A percentile compares a stretch with the other conserved stretches of the same genome.
Evolutionary conservation across 345 rosid genomes (phyloP).

Genomic region (Salix viminalis): DNA sequence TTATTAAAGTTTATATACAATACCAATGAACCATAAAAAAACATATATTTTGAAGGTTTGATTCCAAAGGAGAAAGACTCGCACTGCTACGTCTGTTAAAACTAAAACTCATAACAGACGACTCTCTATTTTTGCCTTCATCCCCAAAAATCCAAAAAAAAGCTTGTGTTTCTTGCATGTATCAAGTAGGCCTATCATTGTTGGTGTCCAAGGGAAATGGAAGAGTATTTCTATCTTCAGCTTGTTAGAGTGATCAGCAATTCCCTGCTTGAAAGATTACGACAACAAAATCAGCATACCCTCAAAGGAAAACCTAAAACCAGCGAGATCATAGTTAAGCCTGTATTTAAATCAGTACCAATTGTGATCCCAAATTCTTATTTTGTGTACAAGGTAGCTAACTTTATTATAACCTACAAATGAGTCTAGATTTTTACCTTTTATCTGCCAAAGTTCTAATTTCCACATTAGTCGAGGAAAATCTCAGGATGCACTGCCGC

Average conservation of each 20-base stretch:
- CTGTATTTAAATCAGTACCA: background rate
- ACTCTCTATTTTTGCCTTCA: background rate
- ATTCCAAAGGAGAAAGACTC: background rate
- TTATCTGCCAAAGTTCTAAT: conserved; percentile 13
- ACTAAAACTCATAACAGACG: background rate
- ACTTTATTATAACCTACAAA: background rate
- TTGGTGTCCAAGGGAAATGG: conserved; percentile 1
- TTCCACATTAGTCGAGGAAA: conserved; percentile 36
- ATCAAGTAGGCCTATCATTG: conserved; percentile 1
- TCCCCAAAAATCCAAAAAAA: background rate
- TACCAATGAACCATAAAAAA: background rate
- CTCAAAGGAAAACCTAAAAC: background rate
- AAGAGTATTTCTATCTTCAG: conserved; percentile 1
- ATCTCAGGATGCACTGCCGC: conserved; percentile 75
- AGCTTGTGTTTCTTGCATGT: conserved; percentile 5
- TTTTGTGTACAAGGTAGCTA: no score
- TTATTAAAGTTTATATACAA: background rate
- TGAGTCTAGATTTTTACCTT: conserved; percentile 21
- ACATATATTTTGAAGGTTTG: background rate
- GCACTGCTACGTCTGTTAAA: background rate
- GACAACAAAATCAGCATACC: background rate
- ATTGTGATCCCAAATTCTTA: no score
- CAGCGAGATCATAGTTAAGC: background rate
- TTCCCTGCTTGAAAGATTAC: conserved; percentile 18
- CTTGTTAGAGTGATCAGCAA: background rate